phyloP scores from a whole-genome alignment of 2,329 filamentous ascomycete genomes.

The Rhytidhysteron rufulum region DNA sequence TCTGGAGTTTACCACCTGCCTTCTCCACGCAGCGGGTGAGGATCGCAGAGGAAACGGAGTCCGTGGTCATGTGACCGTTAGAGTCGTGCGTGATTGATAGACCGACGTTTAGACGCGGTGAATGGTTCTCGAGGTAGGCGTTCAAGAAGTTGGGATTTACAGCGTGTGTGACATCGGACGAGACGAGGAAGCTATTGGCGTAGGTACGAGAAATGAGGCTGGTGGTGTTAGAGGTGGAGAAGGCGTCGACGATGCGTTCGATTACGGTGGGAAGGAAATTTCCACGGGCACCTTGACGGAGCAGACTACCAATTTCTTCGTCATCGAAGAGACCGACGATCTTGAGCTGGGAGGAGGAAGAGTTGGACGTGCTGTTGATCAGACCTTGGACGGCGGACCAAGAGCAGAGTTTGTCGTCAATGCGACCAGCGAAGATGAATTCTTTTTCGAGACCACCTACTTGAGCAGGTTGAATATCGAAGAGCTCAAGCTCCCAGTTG shows the following conservation, averaged over 20 bases:
- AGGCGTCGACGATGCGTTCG: constrained; percentile 74
- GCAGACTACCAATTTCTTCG: constrained; percentile 88
- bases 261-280: constrained; percentile 83
- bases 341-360: constrained; percentile 69
- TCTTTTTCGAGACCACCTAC: constrained; percentile 84
- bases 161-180: constrained; percentile 89
- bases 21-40: constrained; percentile 75
- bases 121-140: constrained; percentile 79
- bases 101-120: constrained; percentile 84
- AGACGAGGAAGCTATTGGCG: constrained; percentile 87
- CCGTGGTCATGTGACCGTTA: constrained; percentile 96
- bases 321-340: constrained; percentile 94
- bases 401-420: constrained; percentile 96
- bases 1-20: constrained; percentile 67
- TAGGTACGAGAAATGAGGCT: constrained; percentile 74
- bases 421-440: constrained; percentile 90
- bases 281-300: constrained; percentile 83
- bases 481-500: constrained; percentile 97
- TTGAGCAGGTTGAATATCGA: constrained; percentile 80
- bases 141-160: constrained; percentile 90
- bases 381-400: constrained; percentile 86
- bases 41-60: constrained; percentile 78
- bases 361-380: constrained; percentile 58
- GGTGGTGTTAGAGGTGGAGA: constrained; percentile 45
- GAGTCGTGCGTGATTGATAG: constrained; percentile 75